Evolutionary conservation across 768 basidiomycete species (phyloP), one percentile per base, ranked within the genome.

Genomic region (Lactarius hengduanensis): DNA sequence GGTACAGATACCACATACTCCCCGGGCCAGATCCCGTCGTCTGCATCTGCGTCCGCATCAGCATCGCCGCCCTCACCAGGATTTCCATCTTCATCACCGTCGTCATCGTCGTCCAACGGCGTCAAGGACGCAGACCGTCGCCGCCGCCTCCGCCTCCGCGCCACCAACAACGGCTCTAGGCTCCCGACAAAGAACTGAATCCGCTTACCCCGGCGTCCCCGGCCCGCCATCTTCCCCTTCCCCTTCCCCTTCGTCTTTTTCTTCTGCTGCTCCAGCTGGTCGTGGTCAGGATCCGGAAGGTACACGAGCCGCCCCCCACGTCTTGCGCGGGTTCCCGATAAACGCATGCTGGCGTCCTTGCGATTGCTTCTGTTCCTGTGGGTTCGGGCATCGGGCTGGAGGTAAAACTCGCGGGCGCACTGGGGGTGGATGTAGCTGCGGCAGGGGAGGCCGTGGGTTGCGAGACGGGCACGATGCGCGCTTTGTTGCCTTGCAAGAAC

Each of bases 11-110:
- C 7, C 3, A 20, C 53, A 28, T 28, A 28, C 26, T 28, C 26
- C 26, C n/a, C 62, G 1, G 62, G 66, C 66, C 62, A 63, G 32
- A 53, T 41, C 0, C 62, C 62, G 20, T 45, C 58, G 36, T 59
- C 53, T 0, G n/a, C n/a, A n/a, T n/a, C n/a, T n/a, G n/a, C n/a
- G n/a, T n/a, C n/a, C n/a, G 7, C 26, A 6, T 40, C 26, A 3
- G 8, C 5, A 4, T 45, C 22, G 7, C 22, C 22, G 4, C 22
- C 50, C 22, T 50, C 43, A 18, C 9, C 13, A 2, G 1, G 18
- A 30, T 30, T n/a, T 36, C 28, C 30, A 18, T 32, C 30, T 10
- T 32, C 55, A 16, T 20, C 32, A 28, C 26, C 26, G 26, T 28
- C 26, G 2, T 15, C 50, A 22, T 13, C 5, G n/a, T 18, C 16